Evolutionary conservation across 495 filamentous ascomycete genomes (phyloP).

Genomic region (Thozetella sp.): DNA sequence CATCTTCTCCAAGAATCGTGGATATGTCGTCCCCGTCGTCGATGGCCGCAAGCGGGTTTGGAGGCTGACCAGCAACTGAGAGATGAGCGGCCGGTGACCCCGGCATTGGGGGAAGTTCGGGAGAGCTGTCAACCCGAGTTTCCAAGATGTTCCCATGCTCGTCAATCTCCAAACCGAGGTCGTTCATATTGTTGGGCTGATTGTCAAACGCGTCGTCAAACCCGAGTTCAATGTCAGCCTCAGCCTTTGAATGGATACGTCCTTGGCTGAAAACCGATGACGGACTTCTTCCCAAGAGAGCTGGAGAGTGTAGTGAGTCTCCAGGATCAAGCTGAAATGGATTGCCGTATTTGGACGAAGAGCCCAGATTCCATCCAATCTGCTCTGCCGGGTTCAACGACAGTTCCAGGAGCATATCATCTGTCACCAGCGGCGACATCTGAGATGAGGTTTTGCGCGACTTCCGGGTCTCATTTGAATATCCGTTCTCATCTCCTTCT

Average conservation of each 20-base stretch:
- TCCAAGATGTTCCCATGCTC: constrained; percentile 35
- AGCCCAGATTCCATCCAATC: neutral
- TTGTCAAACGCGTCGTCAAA: constrained; percentile 25
- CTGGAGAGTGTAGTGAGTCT: constrained; percentile 8
- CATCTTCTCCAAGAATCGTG: constrained; percentile 11
- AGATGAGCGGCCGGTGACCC: constrained; percentile 1
- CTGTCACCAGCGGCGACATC: constrained; percentile 30
- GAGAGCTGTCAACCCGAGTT: constrained; percentile 20
- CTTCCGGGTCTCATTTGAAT: constrained; percentile 27
- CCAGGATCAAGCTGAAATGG: neutral
- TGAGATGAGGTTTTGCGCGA: constrained; percentile 49
- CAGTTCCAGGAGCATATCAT: constrained; percentile 9
- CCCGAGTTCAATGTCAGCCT: constrained; percentile 14
- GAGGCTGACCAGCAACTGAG: neutral
- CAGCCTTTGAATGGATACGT: constrained; percentile 19
- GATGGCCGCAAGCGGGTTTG: constrained; percentile 4
- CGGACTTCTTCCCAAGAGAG: no score
- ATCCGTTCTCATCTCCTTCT: constrained; percentile 58
- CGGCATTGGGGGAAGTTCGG: constrained; percentile 1
- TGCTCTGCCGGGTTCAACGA: neutral
- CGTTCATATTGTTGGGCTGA: constrained; percentile 16
- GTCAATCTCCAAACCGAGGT: constrained; percentile 44
- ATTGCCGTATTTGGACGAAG: neutral
- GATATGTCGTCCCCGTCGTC: constrained; percentile 20
- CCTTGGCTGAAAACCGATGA: no score